A percentile compares a stretch with the other conserved stretches of the same genome.
Conservation (phyloP, 495 filamentous ascomycete species). For the Trichoderma gamsii region DNA sequence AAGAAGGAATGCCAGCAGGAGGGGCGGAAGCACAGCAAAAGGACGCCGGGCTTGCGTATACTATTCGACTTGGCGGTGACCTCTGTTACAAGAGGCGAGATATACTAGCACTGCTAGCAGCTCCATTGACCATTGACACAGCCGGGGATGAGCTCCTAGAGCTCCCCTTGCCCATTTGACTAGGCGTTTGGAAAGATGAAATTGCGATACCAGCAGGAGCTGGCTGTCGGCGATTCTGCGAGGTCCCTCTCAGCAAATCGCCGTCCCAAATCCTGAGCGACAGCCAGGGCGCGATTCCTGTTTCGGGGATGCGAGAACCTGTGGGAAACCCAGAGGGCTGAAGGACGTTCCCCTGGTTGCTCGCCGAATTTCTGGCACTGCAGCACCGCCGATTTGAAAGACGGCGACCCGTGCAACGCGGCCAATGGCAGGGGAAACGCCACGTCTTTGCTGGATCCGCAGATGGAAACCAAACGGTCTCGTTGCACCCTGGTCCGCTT, state of each 20-base stretch:
- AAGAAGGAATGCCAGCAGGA: background rate
- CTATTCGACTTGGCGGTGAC: background rate
- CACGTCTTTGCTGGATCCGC: constrained; percentile 4
- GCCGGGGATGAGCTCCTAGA: too few relatives aligned
- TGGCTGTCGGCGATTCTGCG: background rate
- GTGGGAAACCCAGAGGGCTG: background rate
- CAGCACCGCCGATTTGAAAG: background rate
- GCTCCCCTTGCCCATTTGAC: too few relatives aligned
- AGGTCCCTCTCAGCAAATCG: background rate
- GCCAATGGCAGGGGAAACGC: constrained; percentile 11
- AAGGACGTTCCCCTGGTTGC: background rate
- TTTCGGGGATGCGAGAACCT: constrained; percentile 6
- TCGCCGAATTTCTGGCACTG: constrained; percentile 13
- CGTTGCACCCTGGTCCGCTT: background rate
- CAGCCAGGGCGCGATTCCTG: constrained; percentile 2
- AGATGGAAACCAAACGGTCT: constrained; percentile 13
- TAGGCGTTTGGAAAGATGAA: background rate
- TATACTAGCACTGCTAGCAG: too few relatives aligned
- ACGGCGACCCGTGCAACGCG: constrained; percentile 5
- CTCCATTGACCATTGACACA: too few relatives aligned
- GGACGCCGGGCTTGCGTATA: background rate
- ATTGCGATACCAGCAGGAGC: background rate
- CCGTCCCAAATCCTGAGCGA: background rate
- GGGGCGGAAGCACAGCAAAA: background rate
- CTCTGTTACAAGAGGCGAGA: too few relatives aligned